Conservation (phyloP, 2,329 filamentous ascomycete genomes). For the Lizonia empirigonia region DNA sequence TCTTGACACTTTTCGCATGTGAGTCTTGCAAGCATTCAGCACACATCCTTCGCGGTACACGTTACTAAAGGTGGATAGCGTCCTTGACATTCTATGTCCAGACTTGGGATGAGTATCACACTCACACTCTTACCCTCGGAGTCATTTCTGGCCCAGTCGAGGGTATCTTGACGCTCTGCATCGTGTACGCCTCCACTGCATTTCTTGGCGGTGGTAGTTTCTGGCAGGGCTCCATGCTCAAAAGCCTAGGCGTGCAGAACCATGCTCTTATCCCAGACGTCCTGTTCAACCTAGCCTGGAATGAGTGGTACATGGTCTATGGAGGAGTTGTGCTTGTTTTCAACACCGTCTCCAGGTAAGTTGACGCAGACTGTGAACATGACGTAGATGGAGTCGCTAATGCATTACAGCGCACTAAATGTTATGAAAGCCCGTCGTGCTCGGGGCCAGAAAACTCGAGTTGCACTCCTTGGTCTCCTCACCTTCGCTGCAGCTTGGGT, state of each 20-base stretch:
- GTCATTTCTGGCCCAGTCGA: slow-evolving; percentile 94
- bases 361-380: not conserved
- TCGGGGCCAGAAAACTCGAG: slow-evolving; percentile 72
- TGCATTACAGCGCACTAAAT: slow-evolving; percentile 67
- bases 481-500: slow-evolving; percentile 82
- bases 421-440: slow-evolving; percentile 81
- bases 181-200: slow-evolving; percentile 83
- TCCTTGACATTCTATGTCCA: slow-evolving; percentile 97
- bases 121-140: slow-evolving; percentile 90
- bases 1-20: slow-evolving; percentile 83
- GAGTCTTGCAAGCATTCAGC: slow-evolving; percentile 23
- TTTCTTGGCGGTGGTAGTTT: slow-evolving; percentile 86
- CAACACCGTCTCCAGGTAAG: slow-evolving; percentile 75
- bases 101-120: slow-evolving; percentile 99
- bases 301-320: slow-evolving; percentile 90
- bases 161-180: slow-evolving; percentile 82
- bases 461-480: slow-evolving; percentile 79
- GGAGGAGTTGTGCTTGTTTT: slow-evolving; percentile 79
- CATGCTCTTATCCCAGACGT: slow-evolving; percentile 67
- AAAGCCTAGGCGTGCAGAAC: slow-evolving; percentile 70
- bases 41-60: not conserved
- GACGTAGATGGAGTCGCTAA: slow-evolving; percentile 8
- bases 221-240: slow-evolving; percentile 85
- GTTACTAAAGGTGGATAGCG: slow-evolving; percentile 55
- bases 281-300: slow-evolving; percentile 82